These are phyloP conservation scores for Rhizopogon vinicolor DNA, from an alignment of 768 basidiomycete species.

Conservation along the genomic window DNA sequence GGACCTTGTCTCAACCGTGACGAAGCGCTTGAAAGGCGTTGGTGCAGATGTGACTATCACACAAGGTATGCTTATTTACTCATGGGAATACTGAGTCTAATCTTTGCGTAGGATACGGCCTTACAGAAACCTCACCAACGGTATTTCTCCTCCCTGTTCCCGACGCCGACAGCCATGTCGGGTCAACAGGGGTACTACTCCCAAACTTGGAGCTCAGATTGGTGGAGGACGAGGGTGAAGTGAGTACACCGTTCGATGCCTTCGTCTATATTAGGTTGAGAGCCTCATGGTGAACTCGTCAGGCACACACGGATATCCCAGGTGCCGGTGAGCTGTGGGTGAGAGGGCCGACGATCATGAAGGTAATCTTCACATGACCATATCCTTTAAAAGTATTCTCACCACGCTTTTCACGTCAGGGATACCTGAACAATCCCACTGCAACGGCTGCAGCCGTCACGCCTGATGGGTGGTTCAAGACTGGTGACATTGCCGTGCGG, in stretches of 20 bases:
- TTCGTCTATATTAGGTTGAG: not conserved
- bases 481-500: slow-evolving; percentile 72
- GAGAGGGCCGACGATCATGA: slow-evolving; percentile 76
- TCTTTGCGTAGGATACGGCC: slow-evolving; percentile 53
- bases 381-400: not conserved
- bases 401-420: slow-evolving; percentile 33
- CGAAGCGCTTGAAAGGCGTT: slow-evolving; percentile 33
- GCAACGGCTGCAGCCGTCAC: slow-evolving; percentile 73
- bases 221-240: slow-evolving; percentile 56
- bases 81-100: not conserved
- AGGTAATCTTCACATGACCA: slow-evolving; percentile 33
- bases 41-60: slow-evolving; percentile 37
- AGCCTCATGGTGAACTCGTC: not conserved
- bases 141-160: slow-evolving; percentile 49
- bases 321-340: slow-evolving; percentile 81
- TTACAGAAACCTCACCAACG: slow-evolving; percentile 81
- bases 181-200: slow-evolving; percentile 64
- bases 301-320: slow-evolving; percentile 23
- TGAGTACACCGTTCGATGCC: slow-evolving; percentile 1
- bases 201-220: slow-evolving; percentile 76
- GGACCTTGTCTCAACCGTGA: slow-evolving; percentile 50
- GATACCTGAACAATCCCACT: slow-evolving; percentile 67
- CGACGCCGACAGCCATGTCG: slow-evolving; percentile 45
- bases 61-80: slow-evolving; percentile 40
- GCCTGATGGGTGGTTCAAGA: slow-evolving; percentile 79